phyloP scores from a whole-genome alignment of 441 rosid species.

The Mallotus japonicus region DNA sequence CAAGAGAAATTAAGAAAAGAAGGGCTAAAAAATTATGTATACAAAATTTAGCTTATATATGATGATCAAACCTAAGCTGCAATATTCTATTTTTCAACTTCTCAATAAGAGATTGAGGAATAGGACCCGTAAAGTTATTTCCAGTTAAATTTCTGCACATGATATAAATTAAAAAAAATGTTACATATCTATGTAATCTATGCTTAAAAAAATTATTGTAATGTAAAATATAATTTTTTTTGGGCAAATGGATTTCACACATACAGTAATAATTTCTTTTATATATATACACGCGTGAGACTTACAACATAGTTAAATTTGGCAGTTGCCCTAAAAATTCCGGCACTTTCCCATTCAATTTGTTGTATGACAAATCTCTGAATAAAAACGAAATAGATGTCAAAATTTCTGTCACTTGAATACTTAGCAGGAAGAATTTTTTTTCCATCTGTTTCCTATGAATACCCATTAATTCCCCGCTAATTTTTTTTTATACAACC shows the following conservation, averaged over 20 bases:
- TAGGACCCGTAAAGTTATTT: slow-evolving; percentile 19
- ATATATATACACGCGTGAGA: slow-evolving; percentile 16
- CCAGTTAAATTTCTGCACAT: slow-evolving; percentile 20
- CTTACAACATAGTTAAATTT: slow-evolving; percentile 47
- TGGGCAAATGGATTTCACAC: slow-evolving; percentile 1
- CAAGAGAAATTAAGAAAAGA: too few species aligned
- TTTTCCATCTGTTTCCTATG: too few species aligned
- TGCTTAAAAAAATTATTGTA: not conserved
- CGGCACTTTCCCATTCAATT: slow-evolving; percentile 46
- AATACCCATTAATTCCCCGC: too few species aligned
- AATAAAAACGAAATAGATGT: too few species aligned
- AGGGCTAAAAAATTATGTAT: too few species aligned
- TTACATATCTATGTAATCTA: not conserved
- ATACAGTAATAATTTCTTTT: too few species aligned
- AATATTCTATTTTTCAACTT: slow-evolving; percentile 17
- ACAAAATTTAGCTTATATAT: too few species aligned
- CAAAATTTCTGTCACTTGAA: too few species aligned
- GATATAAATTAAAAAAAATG: too few species aligned
- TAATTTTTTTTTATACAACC: too few species aligned
- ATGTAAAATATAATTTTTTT: not conserved
- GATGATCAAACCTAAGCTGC: slow-evolving; percentile 22
- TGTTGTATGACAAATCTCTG: slow-evolving; percentile 65
- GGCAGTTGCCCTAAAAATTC: slow-evolving; percentile 42
- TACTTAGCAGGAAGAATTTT: too few species aligned
- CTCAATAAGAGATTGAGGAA: slow-evolving; percentile 17